Conservation (phyloP, 108 stramenopile genomes). For the Pseudonitzschia pungens region DNA sequence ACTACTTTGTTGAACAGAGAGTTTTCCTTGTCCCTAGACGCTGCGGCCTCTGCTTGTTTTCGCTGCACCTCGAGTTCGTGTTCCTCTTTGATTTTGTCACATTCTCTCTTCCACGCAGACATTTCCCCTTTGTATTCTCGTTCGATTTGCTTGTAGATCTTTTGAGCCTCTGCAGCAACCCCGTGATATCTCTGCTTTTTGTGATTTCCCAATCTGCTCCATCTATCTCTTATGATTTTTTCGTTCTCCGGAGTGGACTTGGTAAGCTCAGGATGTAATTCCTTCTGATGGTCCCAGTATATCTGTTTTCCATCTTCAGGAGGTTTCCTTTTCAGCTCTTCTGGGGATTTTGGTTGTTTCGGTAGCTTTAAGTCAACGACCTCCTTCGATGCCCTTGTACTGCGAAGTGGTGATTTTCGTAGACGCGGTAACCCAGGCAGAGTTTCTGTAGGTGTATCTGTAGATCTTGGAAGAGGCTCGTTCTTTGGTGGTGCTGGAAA, state of each 20-base stretch:
- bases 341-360: slow-evolving; percentile 6
- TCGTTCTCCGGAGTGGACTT: slow-evolving; percentile 10
- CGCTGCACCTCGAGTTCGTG: slow-evolving; percentile 8
- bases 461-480: neutral
- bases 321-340: slow-evolving; percentile 23
- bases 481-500: slow-evolving; percentile 22
- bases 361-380: neutral
- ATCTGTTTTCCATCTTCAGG: slow-evolving; percentile 36
- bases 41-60: slow-evolving; percentile 12
- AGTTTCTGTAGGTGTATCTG: neutral
- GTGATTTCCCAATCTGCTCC: slow-evolving; percentile 19
- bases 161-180: slow-evolving; percentile 29
- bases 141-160: slow-evolving; percentile 21
- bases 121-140: slow-evolving; percentile 21
- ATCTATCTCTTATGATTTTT: slow-evolving; percentile 21
- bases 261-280: slow-evolving; percentile 25
- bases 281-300: slow-evolving; percentile 27
- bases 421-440: neutral
- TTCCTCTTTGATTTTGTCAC: slow-evolving; percentile 16
- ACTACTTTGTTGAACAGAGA: slow-evolving; percentile 81
- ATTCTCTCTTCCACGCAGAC: slow-evolving; percentile 24
- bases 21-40: slow-evolving; percentile 25
- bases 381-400: neutral
- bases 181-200: slow-evolving; percentile 33
- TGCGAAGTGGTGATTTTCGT: neutral